phyloP scores from a whole-genome alignment of 768 basidiomycete genomes.

The Amanita phalloides region DNA sequence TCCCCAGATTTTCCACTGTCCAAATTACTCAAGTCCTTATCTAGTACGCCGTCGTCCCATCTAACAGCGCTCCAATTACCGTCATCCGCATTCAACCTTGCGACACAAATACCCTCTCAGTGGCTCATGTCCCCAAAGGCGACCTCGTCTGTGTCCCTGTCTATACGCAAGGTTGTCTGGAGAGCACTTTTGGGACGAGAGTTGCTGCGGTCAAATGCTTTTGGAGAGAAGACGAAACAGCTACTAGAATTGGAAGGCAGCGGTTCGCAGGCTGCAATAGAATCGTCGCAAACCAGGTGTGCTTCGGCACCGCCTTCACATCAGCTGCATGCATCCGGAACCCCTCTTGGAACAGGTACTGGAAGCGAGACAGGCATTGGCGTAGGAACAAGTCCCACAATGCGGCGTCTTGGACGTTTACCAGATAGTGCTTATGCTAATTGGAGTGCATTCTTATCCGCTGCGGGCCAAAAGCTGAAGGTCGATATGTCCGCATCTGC shows the following conservation, averaged over 20 bases:
- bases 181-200: conserved; percentile 43
- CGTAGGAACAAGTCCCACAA: conserved; percentile 27
- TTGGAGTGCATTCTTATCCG: conserved; percentile 36
- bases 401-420: conserved; percentile 41
- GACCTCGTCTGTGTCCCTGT: conserved; percentile 28
- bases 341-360: neutral
- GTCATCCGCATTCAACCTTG: conserved; percentile 52
- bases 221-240: neutral
- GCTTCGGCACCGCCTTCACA: conserved; percentile 16
- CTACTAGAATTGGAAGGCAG: neutral
- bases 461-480: conserved; percentile 16
- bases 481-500: conserved; percentile 10
- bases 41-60: conserved; percentile 9
- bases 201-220: conserved; percentile 1
- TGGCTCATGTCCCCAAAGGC: conserved; percentile 37
- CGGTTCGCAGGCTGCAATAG: neutral
- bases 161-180: conserved; percentile 62
- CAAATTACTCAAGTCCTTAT: conserved; percentile 11
- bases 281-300: conserved; percentile 4
- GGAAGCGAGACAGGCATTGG: conserved; percentile 10
- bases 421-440: conserved; percentile 35
- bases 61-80: conserved; percentile 28
- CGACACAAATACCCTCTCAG: conserved; percentile 55
- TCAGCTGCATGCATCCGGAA: conserved; percentile 8
- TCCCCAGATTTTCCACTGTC: conserved; percentile 48